Conservation (phyloP, 2,329 filamentous ascomycete species). For the Achaetomium macrosporum region DNA sequence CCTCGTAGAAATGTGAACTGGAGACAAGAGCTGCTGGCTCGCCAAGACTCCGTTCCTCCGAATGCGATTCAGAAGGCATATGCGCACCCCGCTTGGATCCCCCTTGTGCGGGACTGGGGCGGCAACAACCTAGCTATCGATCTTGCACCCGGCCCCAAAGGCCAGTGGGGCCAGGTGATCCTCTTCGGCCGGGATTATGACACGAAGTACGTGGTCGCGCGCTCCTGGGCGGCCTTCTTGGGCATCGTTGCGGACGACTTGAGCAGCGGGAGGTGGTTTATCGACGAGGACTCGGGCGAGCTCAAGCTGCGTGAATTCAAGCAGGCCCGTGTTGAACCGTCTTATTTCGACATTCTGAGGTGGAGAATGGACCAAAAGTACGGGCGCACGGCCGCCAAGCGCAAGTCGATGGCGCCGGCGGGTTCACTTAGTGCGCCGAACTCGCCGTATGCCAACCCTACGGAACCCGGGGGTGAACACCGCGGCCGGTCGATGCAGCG, state of each 20-base stretch:
- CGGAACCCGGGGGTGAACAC: slow-evolving; percentile 51
- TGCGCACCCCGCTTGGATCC: slow-evolving; percentile 91
- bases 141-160: slow-evolving; percentile 80
- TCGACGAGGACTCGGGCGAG: slow-evolving; percentile 88
- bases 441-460: slow-evolving; percentile 62
- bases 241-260: slow-evolving; percentile 87
- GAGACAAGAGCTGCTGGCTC: slow-evolving; percentile 76
- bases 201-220: slow-evolving; percentile 92
- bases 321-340: slow-evolving; percentile 78
- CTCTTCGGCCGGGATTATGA: slow-evolving; percentile 97
- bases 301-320: slow-evolving; percentile 92
- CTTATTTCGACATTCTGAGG: slow-evolving; percentile 89
- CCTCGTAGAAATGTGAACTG: slow-evolving; percentile 60
- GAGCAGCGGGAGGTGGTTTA: slow-evolving; percentile 79
- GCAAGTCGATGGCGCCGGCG: slow-evolving; percentile 44
- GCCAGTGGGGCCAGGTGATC: slow-evolving; percentile 94
- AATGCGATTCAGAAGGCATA: slow-evolving; percentile 88
- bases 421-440: slow-evolving; percentile 36
- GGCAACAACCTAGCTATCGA: slow-evolving; percentile 96
- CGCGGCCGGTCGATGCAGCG: slow-evolving; percentile 69
- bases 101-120: slow-evolving; percentile 93
- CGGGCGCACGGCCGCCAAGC: slow-evolving; percentile 57
- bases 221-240: slow-evolving; percentile 85
- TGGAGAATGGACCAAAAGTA: slow-evolving; percentile 97
- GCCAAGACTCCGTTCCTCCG: slow-evolving; percentile 82